Percentiles rank a stretch among this genome's conserved stretches.
Evolutionary conservation across 305 asterid species (phyloP).

Genomic region (Fraxinus velutina): DNA sequence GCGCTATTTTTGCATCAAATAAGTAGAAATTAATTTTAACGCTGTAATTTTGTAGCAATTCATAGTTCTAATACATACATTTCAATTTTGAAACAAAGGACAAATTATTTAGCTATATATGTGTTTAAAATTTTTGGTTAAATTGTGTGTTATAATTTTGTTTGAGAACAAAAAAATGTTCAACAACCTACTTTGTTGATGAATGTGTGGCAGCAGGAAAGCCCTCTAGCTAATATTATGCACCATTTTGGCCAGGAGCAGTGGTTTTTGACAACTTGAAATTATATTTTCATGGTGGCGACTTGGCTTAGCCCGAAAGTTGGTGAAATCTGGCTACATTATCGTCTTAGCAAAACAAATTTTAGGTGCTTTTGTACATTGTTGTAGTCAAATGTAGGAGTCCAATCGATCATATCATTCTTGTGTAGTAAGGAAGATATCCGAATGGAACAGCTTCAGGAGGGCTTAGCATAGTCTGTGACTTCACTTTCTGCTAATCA

Average conservation of each 20-base stretch:
- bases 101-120: too few relatives aligned
- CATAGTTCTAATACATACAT: too few relatives aligned
- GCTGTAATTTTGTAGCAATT: too few relatives aligned
- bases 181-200: neutral
- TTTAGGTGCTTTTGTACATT: constrained; percentile 27
- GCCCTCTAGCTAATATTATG: neutral
- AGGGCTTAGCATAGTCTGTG: neutral
- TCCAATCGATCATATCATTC: neutral
- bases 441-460: neutral
- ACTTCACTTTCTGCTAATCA: neutral
- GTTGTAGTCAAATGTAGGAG: constrained; percentile 21
- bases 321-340: constrained; percentile 13
- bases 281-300: constrained; percentile 19
- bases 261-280: constrained; percentile 15
- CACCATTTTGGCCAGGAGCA: constrained; percentile 21
- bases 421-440: neutral
- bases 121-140: too few relatives aligned
- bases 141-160: too few relatives aligned
- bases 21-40: too few relatives aligned
- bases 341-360: constrained; percentile 22
- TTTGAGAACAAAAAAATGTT: too few relatives aligned
- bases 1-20: too few relatives aligned
- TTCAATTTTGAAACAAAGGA: too few relatives aligned
- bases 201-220: neutral
- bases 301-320: neutral